Conservation (phyloP, 73 alveolate species). For the Durusdinium trenchii region DNA sequence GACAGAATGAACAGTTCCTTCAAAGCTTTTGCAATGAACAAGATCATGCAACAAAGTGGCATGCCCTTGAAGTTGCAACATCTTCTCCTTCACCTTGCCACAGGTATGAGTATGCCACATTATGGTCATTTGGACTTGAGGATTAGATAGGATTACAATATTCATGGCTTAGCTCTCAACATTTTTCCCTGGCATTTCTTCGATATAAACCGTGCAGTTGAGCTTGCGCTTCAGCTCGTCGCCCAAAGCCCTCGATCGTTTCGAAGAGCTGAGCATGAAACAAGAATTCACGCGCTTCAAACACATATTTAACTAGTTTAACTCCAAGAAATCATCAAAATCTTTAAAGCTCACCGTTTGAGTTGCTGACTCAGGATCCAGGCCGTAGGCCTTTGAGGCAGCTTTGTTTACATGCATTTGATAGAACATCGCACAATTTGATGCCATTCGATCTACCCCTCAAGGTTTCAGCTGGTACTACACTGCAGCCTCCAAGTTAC, state of each 20-base stretch:
- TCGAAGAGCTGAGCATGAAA: background rate
- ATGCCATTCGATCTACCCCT: too few species aligned
- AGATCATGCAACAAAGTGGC: constrained; percentile 15
- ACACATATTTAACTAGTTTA: too few species aligned
- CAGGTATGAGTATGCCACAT: background rate
- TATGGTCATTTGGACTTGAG: background rate
- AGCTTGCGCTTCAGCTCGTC: constrained; percentile 93
- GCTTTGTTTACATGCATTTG: too few species aligned
- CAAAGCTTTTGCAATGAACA: background rate
- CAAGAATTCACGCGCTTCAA: too few species aligned
- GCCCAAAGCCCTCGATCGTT: constrained; percentile 60
- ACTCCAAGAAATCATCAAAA: background rate
- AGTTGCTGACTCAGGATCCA: constrained; percentile 43
- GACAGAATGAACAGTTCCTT: background rate
- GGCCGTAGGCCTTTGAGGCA: constrained; percentile 63
- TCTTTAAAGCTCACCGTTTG: background rate
- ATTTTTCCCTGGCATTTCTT: constrained; percentile 91
- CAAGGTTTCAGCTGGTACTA: too few species aligned
- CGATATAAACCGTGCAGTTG: constrained; percentile 91
- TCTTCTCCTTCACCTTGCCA: constrained; percentile 69
- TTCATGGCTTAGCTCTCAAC: background rate
- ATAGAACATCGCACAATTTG: background rate
- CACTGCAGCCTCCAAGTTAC: constrained; percentile 69
- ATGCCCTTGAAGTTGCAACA: constrained; percentile 90
- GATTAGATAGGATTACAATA: background rate